Percentiles rank a stretch among this genome's conserved stretches.
Evolutionary conservation across 371 early-diverging fungal species (phyloP).

Genomic region (Capniomyces stellatus): DNA sequence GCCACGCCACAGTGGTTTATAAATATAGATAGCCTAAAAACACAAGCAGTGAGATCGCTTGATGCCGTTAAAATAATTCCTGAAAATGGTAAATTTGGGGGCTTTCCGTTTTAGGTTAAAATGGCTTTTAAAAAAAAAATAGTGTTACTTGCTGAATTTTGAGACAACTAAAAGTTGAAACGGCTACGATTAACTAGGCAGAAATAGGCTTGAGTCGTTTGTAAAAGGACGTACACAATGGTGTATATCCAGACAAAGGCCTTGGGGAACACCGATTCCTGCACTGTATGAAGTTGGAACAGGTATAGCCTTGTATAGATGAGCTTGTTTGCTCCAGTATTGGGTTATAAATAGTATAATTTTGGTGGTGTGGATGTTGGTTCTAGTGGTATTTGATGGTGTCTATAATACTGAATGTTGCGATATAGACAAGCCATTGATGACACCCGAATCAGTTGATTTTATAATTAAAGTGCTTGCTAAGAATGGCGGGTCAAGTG

Average conservation of each 20-base stretch:
- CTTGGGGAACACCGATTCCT: constrained; percentile 70
- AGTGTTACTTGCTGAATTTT: too few relatives aligned
- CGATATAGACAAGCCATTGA: constrained; percentile 29
- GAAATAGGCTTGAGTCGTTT: constrained; percentile 38
- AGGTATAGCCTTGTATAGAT: too few relatives aligned
- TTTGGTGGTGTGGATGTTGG: too few relatives aligned
- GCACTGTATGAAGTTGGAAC: constrained; percentile 51
- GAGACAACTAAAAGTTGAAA: too few relatives aligned
- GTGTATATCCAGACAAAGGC: constrained; percentile 83
- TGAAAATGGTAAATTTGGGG: constrained; percentile 17
- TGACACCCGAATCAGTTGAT: constrained; percentile 41
- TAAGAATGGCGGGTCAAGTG: constrained; percentile 39
- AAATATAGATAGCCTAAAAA: constrained; percentile 39
- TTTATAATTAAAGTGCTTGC: constrained; percentile 45
- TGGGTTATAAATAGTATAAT: too few relatives aligned
- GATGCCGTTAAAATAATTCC: constrained; percentile 39
- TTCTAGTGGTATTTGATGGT: too few relatives aligned
- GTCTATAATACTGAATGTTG: too few relatives aligned
- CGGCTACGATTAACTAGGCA: constrained; percentile 29
- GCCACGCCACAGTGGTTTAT: constrained; percentile 84
- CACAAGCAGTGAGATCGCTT: constrained; percentile 37
- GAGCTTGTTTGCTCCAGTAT: too few relatives aligned
- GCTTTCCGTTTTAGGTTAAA: too few relatives aligned
- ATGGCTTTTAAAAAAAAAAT: too few relatives aligned
- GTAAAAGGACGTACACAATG: constrained; percentile 56